phyloP scores from a whole-genome alignment of 2,329 filamentous ascomycete genomes.

The Aschersonia sp. region DNA sequence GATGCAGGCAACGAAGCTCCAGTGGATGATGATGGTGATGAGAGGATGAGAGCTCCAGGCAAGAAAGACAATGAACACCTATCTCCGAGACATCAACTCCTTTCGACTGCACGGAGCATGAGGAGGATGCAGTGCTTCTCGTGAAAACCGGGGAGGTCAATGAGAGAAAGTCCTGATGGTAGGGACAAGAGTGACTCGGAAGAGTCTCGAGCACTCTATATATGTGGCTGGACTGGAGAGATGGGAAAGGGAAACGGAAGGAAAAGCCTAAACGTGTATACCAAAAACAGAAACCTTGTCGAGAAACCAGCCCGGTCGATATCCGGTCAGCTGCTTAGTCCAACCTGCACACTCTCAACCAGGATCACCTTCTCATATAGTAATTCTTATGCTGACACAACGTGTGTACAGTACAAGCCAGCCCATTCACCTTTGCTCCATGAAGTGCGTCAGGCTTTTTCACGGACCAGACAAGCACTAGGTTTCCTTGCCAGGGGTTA shows the following conservation, averaged over 20 bases:
- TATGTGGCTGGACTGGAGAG: neutral
- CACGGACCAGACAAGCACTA: neutral
- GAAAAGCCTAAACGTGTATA: too few relatives aligned
- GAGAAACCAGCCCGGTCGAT: neutral
- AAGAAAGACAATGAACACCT: too few relatives aligned
- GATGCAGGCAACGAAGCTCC: neutral
- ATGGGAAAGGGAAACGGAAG: too few relatives aligned
- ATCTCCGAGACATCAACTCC: neutral
- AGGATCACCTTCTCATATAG: neutral
- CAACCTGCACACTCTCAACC: neutral
- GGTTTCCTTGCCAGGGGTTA: neutral
- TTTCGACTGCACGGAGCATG: neutral
- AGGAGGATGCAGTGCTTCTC: neutral
- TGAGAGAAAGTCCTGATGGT: neutral
- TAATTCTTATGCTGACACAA: conserved; percentile 1
- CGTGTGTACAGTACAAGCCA: neutral
- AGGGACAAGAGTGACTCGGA: neutral
- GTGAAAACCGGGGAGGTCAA: neutral
- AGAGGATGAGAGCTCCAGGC: too few relatives aligned
- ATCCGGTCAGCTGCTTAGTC: conserved; percentile 1
- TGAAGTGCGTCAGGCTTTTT: neutral
- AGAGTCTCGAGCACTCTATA: neutral
- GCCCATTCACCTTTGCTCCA: neutral
- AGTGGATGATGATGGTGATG: too few relatives aligned
- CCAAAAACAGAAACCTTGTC: neutral